phyloP scores from a whole-genome alignment of 2,329 filamentous ascomycete genomes.

The Fusarium veterinarium region DNA sequence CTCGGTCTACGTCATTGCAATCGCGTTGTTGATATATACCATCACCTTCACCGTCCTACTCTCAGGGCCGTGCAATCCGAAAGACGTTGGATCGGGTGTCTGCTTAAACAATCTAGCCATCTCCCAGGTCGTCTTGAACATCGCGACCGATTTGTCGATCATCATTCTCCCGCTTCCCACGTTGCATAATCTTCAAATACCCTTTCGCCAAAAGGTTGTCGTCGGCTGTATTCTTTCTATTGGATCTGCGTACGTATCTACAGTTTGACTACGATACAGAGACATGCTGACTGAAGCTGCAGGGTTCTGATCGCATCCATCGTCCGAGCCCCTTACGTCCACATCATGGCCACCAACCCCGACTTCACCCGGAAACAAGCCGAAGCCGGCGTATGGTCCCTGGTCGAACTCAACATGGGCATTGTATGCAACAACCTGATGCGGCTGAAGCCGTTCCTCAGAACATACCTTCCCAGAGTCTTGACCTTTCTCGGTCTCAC shows the following conservation, averaged over 20 bases:
- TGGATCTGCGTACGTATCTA: neutral
- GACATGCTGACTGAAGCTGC: accelerated
- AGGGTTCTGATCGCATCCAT: neutral
- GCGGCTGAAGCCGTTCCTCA: neutral
- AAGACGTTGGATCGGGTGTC: neutral
- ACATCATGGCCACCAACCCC: neutral
- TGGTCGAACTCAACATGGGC: conserved; percentile 1
- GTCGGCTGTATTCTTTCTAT: neutral
- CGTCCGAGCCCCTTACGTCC: neutral
- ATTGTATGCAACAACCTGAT: conserved; percentile 2
- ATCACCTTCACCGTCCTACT: neutral
- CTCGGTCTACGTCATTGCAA: neutral
- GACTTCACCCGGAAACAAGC: conserved; percentile 5
- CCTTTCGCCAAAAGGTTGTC: neutral
- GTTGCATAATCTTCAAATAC: neutral
- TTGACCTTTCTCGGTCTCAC: neutral
- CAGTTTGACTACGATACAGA: neutral
- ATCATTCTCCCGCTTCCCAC: neutral
- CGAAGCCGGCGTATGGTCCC: neutral
- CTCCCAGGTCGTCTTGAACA: neutral
- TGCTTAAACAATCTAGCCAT: neutral
- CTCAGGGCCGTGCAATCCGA: neutral
- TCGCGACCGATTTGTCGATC: neutral
- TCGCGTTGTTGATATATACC: neutral
- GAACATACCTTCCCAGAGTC: neutral